These are phyloP conservation scores for Gentiana macrophylla DNA, from an alignment of 257 asterid genomes.

Conservation along the genomic window DNA sequence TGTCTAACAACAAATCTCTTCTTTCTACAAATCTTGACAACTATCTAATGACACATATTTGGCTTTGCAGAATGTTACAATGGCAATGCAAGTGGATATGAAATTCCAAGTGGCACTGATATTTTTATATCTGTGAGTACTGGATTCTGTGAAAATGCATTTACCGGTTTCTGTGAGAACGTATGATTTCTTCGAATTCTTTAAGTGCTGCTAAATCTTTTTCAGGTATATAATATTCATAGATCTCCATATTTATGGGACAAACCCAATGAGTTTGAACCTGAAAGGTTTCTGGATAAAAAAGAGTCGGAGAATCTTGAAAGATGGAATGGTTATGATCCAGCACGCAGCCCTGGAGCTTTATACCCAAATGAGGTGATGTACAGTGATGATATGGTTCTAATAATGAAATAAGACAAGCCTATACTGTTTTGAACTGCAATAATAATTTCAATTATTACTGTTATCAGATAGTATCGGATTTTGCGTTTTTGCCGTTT, in stretches of 20 bases:
- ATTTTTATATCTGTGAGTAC: conserved; percentile 67
- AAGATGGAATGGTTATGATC: conserved; percentile 98
- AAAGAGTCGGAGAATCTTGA: conserved; percentile 49
- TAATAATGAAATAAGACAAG: background rate
- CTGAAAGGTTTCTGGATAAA: conserved; percentile 64
- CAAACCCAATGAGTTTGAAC: conserved; percentile 78
- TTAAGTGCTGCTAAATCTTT: background rate
- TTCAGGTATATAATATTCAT: conserved; percentile 89
- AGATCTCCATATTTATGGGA: conserved; percentile 95
- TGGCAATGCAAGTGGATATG: conserved; percentile 60
- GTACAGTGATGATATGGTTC: background rate
- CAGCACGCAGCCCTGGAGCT: conserved; percentile 91
- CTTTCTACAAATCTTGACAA: too few relatives aligned
- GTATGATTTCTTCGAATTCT: background rate
- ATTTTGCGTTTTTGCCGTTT: conserved; percentile 90
- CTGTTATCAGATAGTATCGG: conserved; percentile 52
- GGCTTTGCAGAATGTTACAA: conserved; percentile 68
- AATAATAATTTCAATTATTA: background rate
- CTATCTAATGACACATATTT: background rate
- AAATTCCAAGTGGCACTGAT: conserved; percentile 82
- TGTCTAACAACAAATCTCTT: too few relatives aligned
- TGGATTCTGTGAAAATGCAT: background rate
- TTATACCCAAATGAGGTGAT: conserved; percentile 87
- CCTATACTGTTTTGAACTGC: background rate
- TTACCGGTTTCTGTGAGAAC: background rate